phyloP scores from a whole-genome alignment of 176 grass and related monocot species.

The Raddia distichophylla region DNA sequence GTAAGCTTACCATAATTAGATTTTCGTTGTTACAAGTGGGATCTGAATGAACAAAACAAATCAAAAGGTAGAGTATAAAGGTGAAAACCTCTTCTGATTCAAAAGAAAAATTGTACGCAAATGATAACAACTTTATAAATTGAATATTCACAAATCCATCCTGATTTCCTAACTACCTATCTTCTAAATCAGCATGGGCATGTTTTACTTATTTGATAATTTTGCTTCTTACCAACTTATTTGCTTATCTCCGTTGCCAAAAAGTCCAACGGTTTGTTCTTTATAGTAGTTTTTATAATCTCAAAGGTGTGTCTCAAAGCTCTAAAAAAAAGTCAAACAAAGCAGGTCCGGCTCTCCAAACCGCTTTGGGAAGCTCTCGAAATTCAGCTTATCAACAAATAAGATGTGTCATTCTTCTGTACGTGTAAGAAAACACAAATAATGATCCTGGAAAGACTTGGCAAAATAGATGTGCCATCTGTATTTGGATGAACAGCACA shows the following conservation, averaged over 20 bases:
- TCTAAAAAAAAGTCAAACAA: no score
- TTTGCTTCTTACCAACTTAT: no score
- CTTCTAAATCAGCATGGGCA: not conserved
- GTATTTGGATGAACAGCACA: not conserved
- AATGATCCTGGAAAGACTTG: not conserved
- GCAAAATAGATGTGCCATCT: conserved; percentile 12
- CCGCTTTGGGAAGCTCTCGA: no score
- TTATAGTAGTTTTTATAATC: no score
- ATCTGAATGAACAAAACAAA: not conserved
- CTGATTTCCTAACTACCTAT: not conserved
- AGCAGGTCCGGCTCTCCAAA: no score
- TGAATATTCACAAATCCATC: conserved; percentile 3
- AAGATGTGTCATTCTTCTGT: not conserved
- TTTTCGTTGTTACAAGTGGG: not conserved
- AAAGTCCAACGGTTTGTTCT: no score
- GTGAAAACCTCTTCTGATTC: not conserved
- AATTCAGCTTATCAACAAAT: no score
- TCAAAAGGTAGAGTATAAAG: not conserved
- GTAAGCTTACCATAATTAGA: not conserved
- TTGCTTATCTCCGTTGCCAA: no score
- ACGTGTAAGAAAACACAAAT: not conserved
- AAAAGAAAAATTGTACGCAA: not conserved
- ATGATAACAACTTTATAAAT: not conserved
- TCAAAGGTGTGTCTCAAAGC: no score
- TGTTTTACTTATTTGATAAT: no score